Evolutionary conservation across 345 rosid genomes (phyloP), one percentile per base, ranked within the genome.

Genomic region (Eucalyptus rudis): DNA sequence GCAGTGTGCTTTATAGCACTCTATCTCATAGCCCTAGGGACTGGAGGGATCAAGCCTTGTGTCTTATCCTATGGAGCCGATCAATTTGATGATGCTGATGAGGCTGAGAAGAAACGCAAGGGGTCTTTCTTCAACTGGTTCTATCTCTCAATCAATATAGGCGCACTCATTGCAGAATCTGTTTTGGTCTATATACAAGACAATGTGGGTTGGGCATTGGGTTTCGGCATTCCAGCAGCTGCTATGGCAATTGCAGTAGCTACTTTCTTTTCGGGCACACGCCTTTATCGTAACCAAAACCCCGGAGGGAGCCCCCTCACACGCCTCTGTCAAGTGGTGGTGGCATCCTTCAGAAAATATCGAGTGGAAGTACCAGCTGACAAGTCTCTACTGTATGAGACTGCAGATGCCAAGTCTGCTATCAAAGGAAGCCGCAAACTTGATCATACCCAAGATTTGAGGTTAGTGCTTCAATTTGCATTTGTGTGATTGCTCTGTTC

Each of bases 1-100:
- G 91, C 91, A n/a, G 56, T 90, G 15, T 88, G 84, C 88, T 92
- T 93, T 81, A 31, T 90, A 43, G 50, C 86, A 13, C 91, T 96
- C n/a, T 94, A 95, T 90, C 91, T 93, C 83, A 92, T 92, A 81
- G 95, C 96, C 51, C 91, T 96, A 4, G 98, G 98, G 43, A 93
- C 95, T 2, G 98, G 98, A 86, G 96, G 98, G 13, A 91, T 96
- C 27, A 96, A 96, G 91, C 94, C 98, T 27, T 94, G 98, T 59
- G 94, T 96, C 36, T 95, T 96, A 1, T 96, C 95, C 20, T 95
- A 93, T 56, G 98, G 96, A 47, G 93, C 96, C 8, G 95, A 95
- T 91, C 97, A 95, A 58, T 95, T 95, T 89, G 97, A 95, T 58
- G 96, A 93, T 71, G 92, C 94, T 22, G 94, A 95, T 71, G 90